Percentiles rank a stretch among this genome's conserved stretches.
phyloP scores from a whole-genome alignment of 148 eudicot species.

The Amaranthus hypochondriacus region DNA sequence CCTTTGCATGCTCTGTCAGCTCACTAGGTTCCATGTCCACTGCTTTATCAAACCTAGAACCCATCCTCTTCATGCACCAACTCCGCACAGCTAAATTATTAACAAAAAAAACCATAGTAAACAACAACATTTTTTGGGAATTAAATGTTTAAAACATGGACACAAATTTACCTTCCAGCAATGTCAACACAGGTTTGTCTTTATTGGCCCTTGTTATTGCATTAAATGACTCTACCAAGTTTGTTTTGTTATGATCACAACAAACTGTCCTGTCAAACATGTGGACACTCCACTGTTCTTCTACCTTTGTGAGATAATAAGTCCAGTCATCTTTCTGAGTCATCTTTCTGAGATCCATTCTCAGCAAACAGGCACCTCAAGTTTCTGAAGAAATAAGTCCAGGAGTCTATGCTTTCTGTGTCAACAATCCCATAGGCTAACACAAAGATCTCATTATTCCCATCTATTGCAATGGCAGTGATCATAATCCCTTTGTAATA shows the following conservation, averaged over 20 bases:
- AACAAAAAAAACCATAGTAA: background rate
- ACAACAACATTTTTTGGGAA: background rate
- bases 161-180: slow-evolving; percentile 1
- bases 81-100: background rate
- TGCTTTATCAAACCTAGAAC: background rate
- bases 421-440: background rate
- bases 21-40: background rate
- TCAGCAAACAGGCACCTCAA: background rate
- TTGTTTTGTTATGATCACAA: background rate
- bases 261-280: background rate
- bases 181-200: background rate
- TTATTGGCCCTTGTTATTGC: background rate
- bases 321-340: background rate
- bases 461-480: background rate
- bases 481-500: background rate
- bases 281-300: background rate
- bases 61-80: background rate
- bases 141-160: background rate
- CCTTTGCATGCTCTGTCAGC: background rate
- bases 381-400: background rate
- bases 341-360: too few relatives aligned
- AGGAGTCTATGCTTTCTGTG: background rate
- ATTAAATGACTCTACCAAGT: slow-evolving; percentile 6
- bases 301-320: background rate
- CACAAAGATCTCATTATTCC: background rate